Evolutionary conservation across 257 asterid genomes (phyloP).

Genomic region (Scutellaria galericulata): DNA sequence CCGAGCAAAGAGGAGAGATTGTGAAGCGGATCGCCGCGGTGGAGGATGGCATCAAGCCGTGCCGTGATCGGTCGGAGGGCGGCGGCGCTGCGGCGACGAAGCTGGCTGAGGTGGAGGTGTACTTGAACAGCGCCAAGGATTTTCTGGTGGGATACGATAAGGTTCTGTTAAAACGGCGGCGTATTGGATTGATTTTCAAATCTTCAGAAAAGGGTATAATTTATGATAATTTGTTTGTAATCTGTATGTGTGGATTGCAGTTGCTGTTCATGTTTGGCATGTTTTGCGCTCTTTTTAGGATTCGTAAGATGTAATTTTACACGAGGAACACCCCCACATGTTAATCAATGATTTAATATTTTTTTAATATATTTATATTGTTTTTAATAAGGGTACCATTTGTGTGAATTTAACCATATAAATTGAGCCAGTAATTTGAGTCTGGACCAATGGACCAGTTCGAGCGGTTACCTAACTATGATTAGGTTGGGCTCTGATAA

Average conservation of each 20-base stretch:
- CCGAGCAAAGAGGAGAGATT: slow-evolving; percentile 24
- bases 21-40: slow-evolving; percentile 11
- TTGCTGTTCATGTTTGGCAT: slow-evolving; percentile 37
- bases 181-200: neutral
- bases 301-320: neutral
- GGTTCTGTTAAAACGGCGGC: slow-evolving; percentile 8
- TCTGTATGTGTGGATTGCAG: slow-evolving; percentile 31
- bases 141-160: slow-evolving; percentile 10
- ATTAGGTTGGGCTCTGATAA: no score
- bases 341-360: no score
- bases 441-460: no score
- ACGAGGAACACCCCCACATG: no score
- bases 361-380: no score
- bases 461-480: no score
- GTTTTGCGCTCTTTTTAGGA: slow-evolving; percentile 29
- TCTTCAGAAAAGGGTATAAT: neutral
- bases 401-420: no score
- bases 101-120: slow-evolving; percentile 27
- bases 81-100: slow-evolving; percentile 5
- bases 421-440: no score
- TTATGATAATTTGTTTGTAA: slow-evolving; percentile 1
- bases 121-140: slow-evolving; percentile 26
- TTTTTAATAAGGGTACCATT: no score
- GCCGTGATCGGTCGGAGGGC: slow-evolving; percentile 21
- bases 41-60: slow-evolving; percentile 25